Evolutionary conservation across 2,329 filamentous ascomycete species (phyloP).

Genomic region (Alternaria gaisen): DNA sequence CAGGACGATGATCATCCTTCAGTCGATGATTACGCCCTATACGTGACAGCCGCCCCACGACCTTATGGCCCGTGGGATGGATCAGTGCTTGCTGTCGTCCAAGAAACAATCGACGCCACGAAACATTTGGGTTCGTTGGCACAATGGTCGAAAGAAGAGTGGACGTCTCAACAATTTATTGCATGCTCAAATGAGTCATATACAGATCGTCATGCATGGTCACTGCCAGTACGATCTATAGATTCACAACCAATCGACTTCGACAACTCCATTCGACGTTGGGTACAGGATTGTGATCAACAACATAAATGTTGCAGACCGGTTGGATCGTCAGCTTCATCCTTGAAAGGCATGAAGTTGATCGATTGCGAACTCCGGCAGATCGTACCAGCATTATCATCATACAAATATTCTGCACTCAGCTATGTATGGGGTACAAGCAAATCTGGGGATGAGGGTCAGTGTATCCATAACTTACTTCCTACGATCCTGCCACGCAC

Average conservation of each 20-base stretch:
- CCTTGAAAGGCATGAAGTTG: not conserved
- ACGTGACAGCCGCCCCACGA: accelerated
- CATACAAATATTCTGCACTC: not conserved
- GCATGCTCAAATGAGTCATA: not conserved
- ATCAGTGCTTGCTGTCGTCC: not conserved
- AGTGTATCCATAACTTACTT: accelerated
- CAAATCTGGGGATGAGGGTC: not conserved
- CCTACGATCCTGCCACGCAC: not conserved
- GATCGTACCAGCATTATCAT: not conserved
- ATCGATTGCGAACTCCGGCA: not conserved
- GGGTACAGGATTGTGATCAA: not conserved
- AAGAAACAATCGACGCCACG: too few relatives aligned
- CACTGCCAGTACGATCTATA: not conserved
- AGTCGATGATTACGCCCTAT: not conserved
- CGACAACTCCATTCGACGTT: not conserved
- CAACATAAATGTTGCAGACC: too few relatives aligned
- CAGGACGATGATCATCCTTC: accelerated
- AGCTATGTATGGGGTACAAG: not conserved
- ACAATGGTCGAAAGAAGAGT: too few relatives aligned
- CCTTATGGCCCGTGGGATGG: too few relatives aligned
- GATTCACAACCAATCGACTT: not conserved
- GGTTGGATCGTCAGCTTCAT: too few relatives aligned
- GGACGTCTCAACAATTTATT: too few relatives aligned
- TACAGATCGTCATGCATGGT: accelerated
- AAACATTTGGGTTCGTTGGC: too few relatives aligned